These are phyloP conservation scores for Somion occarium DNA, from an alignment of 1,284 basidiomycete species.

Conservation along the genomic window DNA sequence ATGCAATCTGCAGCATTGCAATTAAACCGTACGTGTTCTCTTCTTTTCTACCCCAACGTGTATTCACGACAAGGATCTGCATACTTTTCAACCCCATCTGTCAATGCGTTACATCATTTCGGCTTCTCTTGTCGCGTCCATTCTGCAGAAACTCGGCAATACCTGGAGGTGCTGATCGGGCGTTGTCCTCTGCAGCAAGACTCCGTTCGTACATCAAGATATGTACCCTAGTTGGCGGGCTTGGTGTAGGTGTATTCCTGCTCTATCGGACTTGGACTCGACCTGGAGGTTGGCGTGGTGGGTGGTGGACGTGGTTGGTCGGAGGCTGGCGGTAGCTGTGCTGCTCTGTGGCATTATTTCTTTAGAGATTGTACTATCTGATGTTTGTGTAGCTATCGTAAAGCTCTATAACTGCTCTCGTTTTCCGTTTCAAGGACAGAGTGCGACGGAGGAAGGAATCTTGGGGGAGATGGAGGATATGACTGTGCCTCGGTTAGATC, in stretches of 20 bases:
- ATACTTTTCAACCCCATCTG: neutral
- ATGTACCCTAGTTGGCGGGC: slow-evolving; percentile 65
- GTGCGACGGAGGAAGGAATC: neutral
- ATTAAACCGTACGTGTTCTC: slow-evolving; percentile 68
- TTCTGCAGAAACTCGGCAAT: slow-evolving; percentile 55
- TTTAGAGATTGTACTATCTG: slow-evolving; percentile 5
- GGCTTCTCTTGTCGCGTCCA: neutral
- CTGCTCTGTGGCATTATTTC: neutral
- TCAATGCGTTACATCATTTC: slow-evolving; percentile 1
- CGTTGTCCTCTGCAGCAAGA: slow-evolving; percentile 60
- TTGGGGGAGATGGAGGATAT: neutral
- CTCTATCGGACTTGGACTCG: slow-evolving; percentile 61
- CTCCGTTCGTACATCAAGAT: slow-evolving; percentile 65
- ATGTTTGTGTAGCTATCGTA: slow-evolving; percentile 12
- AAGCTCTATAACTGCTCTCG: slow-evolving; percentile 14
- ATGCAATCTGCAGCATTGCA: slow-evolving; percentile 79
- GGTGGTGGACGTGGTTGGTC: slow-evolving; percentile 58
- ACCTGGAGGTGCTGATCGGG: slow-evolving; percentile 74
- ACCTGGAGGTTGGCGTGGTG: slow-evolving; percentile 53
- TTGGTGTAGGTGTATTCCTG: slow-evolving; percentile 64
- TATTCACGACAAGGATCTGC: slow-evolving; percentile 5
- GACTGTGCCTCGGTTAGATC: slow-evolving; percentile 27
- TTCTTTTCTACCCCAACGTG: slow-evolving; percentile 13
- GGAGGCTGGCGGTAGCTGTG: slow-evolving; percentile 29
- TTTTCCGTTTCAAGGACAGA: neutral